Evolutionary conservation across 331 rosid species (phyloP).

Genomic region (Quercus phellos): DNA sequence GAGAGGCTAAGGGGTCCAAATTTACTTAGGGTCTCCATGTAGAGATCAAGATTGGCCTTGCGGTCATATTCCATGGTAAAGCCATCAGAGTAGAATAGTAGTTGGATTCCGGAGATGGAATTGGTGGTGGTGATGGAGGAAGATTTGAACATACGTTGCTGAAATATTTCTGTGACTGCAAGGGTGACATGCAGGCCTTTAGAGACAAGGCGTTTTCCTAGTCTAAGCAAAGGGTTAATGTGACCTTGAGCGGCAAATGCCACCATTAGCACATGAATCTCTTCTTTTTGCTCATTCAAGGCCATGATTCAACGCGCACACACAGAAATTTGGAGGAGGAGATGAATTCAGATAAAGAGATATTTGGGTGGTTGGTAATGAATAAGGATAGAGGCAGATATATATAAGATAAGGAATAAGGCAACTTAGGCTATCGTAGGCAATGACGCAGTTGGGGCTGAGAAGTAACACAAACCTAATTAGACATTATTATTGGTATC

Average conservation of each 20-base stretch:
- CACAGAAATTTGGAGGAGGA: background rate
- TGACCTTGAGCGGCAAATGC: slow-evolving; percentile 52
- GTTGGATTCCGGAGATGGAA: slow-evolving; percentile 33
- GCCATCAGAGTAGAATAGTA: slow-evolving; percentile 40
- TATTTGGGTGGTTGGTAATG: background rate
- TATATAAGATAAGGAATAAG: background rate
- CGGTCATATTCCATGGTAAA: background rate
- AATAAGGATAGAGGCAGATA: too few relatives aligned
- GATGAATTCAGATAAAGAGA: background rate
- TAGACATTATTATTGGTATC: too few relatives aligned
- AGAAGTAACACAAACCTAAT: background rate
- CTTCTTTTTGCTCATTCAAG: slow-evolving; percentile 1
- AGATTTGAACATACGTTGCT: slow-evolving; percentile 29
- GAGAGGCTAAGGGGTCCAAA: slow-evolving; percentile 33
- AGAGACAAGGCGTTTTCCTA: slow-evolving; percentile 25
- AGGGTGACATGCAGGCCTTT: slow-evolving; percentile 46
- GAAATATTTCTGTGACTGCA: slow-evolving; percentile 43
- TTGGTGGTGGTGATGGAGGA: background rate
- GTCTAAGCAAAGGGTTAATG: slow-evolving; percentile 45
- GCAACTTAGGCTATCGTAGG: background rate
- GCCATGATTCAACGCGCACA: slow-evolving; percentile 12
- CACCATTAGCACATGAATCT: slow-evolving; percentile 41
- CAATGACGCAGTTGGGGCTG: background rate
- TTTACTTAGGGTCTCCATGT: slow-evolving; percentile 23
- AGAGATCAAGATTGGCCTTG: background rate